A percentile compares a stretch with the other conserved stretches of the same genome.
phyloP scores from a whole-genome alignment of 2,329 filamentous ascomycete genomes.

The Parasarocladium wereldwijsianum region DNA sequence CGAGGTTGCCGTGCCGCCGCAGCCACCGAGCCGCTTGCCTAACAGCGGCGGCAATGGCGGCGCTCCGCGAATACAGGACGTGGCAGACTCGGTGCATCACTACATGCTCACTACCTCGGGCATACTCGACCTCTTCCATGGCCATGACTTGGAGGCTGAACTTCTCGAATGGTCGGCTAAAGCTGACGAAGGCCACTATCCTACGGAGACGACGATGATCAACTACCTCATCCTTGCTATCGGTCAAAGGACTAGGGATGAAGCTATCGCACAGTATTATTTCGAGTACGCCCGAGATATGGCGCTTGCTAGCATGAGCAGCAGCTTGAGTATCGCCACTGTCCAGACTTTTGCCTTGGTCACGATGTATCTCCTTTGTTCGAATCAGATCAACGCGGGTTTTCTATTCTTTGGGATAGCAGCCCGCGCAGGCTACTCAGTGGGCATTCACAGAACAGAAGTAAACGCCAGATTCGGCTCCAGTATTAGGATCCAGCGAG shows the following conservation, averaged over 20 bases:
- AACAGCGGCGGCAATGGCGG: too few relatives aligned
- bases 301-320: constrained; percentile 28
- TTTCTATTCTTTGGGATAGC: constrained; percentile 40
- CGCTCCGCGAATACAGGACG: too few relatives aligned
- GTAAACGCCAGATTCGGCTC: constrained; percentile 36
- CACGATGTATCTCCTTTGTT: constrained; percentile 37
- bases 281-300: constrained; percentile 34
- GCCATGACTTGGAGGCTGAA: constrained; percentile 20
- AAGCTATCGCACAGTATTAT: constrained; percentile 25
- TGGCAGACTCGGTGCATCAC: constrained; percentile 3
- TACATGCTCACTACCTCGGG: constrained; percentile 28
- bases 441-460: constrained; percentile 37
- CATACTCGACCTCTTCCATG: constrained; percentile 33
- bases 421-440: constrained; percentile 34
- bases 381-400: constrained; percentile 39
- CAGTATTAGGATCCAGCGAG: constrained; percentile 26
- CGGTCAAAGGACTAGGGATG: constrained; percentile 26
- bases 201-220: constrained; percentile 26
- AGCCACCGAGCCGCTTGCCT: constrained; percentile 1
- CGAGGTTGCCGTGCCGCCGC: constrained; percentile 12
- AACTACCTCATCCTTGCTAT: constrained; percentile 37
- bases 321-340: constrained; percentile 31
- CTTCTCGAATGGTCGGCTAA: constrained; percentile 28
- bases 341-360: constrained; percentile 35
- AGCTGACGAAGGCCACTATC: too few relatives aligned